Evolutionary conservation across 140 eudicot genomes (phyloP).

Genomic region (Eryngium alpinum): DNA sequence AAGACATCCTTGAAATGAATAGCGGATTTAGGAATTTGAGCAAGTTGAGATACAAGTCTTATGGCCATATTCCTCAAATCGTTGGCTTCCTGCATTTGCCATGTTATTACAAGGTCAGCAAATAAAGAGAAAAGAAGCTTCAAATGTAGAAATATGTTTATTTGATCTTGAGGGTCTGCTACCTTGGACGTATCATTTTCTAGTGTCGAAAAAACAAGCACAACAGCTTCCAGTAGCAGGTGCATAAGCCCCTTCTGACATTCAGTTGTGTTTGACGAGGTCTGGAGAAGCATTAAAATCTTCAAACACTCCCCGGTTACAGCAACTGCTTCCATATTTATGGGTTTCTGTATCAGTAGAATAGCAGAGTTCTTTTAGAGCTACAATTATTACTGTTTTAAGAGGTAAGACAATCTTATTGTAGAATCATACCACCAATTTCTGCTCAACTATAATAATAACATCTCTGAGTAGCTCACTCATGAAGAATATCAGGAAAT

Average conservation of each 20-base stretch:
- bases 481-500: constrained; percentile 45
- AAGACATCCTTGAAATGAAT: constrained; percentile 66
- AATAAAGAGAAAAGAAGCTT: not conserved
- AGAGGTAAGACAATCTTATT: constrained; percentile 9
- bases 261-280: constrained; percentile 57
- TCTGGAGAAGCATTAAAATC: constrained; percentile 71
- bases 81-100: constrained; percentile 52
- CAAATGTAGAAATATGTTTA: constrained; percentile 2
- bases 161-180: not conserved
- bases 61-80: constrained; percentile 54
- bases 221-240: constrained; percentile 70
- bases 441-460: constrained; percentile 34
- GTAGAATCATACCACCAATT: constrained; percentile 40
- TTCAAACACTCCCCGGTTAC: constrained; percentile 81
- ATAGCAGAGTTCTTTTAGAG: constrained; percentile 12
- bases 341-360: constrained; percentile 47
- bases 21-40: constrained; percentile 69
- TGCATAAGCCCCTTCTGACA: constrained; percentile 63
- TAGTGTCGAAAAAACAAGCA: constrained; percentile 60
- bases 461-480: constrained; percentile 77
- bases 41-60: constrained; percentile 82
- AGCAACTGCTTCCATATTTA: constrained; percentile 61
- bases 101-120: constrained; percentile 15
- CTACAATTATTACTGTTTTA: constrained; percentile 8
- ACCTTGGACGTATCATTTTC: constrained; percentile 60